Base-by-base conservation (phyloP, 129 eudicot species). In the Flaveria robusta region DNA sequence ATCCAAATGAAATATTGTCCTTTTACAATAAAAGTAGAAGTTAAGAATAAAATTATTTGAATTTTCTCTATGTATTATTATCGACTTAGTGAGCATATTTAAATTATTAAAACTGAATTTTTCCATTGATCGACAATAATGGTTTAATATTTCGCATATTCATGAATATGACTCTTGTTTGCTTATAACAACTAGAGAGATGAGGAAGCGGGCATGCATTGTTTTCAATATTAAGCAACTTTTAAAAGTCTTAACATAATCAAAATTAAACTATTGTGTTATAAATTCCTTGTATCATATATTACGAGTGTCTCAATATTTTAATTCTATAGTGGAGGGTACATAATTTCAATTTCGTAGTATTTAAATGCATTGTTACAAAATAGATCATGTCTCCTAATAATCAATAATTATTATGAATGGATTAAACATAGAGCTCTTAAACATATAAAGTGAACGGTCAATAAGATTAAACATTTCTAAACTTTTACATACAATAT, bases 221-320 rank as follows among this genome's bases (percentile, higher is more conserved):
- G 69, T 77, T 60, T 77, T 68, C 60, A 68, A 68, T 23, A 54
- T 77, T 68, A 77, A 68, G 75, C 75, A 77, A 68, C 81, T 26
- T 45, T 23, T n/a, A n/a, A 51, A 77, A 67, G 75, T 77, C 74
- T 63, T 15, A 39, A 66, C 66, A 50, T 26, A 70, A 70, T 49
- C 46, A 68, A 47, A n/a, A 47, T 64, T 74, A 64, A 76, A 51
- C 74, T 51, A 76, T 51, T n/a, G 14, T 51, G 16, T 9, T 67
- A 34, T 66, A 22, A 4, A 65, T 14, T 76, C 80, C 72, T 31
- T 76, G 20, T 14, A 65, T 66, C 46, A 9, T 34, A 26, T 18
- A 34, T 66, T 15, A 66, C 8, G 22, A 23, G 23, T 14, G 34
- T 59, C 1, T 59, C 16, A 26, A 59, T 59, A 31, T 31, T 3